Evolutionary conservation across 192 early-diverging fungal genomes (phyloP), one percentile per base, ranked within the genome.

Genomic region (Coemansia sp.): DNA sequence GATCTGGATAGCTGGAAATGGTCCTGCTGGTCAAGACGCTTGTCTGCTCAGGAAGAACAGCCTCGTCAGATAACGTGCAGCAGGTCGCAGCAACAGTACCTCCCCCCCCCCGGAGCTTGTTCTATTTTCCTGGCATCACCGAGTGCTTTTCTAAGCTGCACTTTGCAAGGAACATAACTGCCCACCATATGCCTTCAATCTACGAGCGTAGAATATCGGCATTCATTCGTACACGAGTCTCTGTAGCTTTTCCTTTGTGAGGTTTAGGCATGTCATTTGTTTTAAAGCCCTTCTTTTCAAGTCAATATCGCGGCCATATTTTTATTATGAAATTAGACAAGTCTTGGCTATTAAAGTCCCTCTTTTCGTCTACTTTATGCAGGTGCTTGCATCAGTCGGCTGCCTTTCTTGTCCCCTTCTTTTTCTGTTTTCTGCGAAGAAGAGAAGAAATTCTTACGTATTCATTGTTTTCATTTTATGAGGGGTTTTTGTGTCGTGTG

Each of bases 91-190:
- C n/a, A n/a, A n/a, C n/a, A n/a, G n/a, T n/a, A n/a, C n/a, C n/a
- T n/a, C n/a, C n/a, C 73, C 29, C 73, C 66, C 6, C 65, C 82
- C n/a, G n/a, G 1, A 83, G 82, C 59, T 61, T 93, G 58, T 85
- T 84, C 56, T 74, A 78, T 32, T 87, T 85, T 19, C 89, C 90
- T 24, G 89, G 92, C 65, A 88, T 93, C 24, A 81, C 89, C 50
- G 82, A 84, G 60, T 81, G 89, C 34, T 91, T 93, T 61, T 86
- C 84, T 2, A 90, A 93, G 58, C 82, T 93, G 27, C 81, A 85
- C 16, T 93, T 93, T 74, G 86, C 89, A 1, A 69, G 85, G 35
- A 87, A 82, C 29, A 91, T 93, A 90, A 86, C 92, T 60, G 73
- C 85, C 2, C 90, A 93, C 55, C 91, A 93, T 53, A 69, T 81